A percentile compares a stretch with the other conserved stretches of the same genome.
phyloP scores from a whole-genome alignment of 176 grass and related monocot species.

The Stipa capillata region DNA sequence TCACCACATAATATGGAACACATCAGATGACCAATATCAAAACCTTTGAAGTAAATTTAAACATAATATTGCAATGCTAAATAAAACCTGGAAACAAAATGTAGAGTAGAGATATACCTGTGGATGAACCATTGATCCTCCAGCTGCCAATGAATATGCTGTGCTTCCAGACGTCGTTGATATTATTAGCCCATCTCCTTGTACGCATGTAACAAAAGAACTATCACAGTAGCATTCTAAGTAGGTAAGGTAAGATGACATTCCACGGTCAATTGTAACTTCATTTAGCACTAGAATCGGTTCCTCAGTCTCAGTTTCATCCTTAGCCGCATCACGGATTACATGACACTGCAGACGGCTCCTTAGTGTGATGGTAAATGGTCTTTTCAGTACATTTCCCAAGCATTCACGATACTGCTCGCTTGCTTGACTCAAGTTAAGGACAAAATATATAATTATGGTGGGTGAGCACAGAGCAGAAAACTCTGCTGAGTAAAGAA shows the following conservation, averaged over 20 bases:
- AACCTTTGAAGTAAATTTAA: neutral
- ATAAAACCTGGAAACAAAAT: neutral
- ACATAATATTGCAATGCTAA: neutral
- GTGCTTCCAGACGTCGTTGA: constrained; percentile 83
- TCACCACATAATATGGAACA: neutral
- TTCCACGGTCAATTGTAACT: constrained; percentile 69
- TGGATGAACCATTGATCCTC: constrained; percentile 84
- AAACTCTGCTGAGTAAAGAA: neutral
- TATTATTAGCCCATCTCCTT: constrained; percentile 75
- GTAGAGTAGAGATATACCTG: constrained; percentile 33
- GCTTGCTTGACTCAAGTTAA: constrained; percentile 52
- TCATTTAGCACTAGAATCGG: constrained; percentile 72
- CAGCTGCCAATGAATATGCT: constrained; percentile 74
- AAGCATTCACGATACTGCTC: constrained; percentile 67
- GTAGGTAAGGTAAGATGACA: constrained; percentile 76
- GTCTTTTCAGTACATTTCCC: constrained; percentile 43
- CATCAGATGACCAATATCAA: neutral
- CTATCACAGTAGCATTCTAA: constrained; percentile 77
- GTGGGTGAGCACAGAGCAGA: neutral
- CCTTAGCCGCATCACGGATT: constrained; percentile 58
- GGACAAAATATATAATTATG: constrained; percentile 18
- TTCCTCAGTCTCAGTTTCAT: constrained; percentile 57
- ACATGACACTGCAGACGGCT: constrained; percentile 73
- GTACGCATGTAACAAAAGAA: constrained; percentile 70
- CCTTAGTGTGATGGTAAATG: constrained; percentile 66